Evolutionary conservation across 2,329 filamentous ascomycete species (phyloP).

Genomic region (Waltergamsia citrina): DNA sequence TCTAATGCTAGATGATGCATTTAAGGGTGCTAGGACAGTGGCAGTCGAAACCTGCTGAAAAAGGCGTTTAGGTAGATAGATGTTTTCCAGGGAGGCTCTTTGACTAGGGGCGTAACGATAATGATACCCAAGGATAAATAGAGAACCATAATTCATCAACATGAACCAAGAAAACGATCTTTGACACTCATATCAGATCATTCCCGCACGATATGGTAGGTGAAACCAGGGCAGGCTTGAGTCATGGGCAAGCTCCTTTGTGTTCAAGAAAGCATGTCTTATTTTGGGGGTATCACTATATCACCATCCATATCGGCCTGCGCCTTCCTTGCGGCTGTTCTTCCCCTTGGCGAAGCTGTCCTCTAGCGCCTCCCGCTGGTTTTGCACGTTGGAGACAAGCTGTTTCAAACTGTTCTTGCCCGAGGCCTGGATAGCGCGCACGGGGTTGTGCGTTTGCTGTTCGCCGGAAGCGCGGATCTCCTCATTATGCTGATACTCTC

Average conservation of each 20-base stretch:
- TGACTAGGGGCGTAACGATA: too few species aligned
- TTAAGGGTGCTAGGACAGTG: constrained; percentile 32
- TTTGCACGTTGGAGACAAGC: constrained; percentile 73
- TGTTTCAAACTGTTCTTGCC: constrained; percentile 80
- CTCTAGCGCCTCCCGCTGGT: constrained; percentile 78
- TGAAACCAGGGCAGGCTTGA: too few species aligned
- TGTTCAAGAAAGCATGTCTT: too few species aligned
- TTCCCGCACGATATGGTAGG: too few species aligned
- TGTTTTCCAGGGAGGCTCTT: too few species aligned
- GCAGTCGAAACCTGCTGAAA: constrained; percentile 41
- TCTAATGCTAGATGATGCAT: constrained; percentile 40
- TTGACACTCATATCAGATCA: too few species aligned
- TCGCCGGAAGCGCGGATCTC: constrained; percentile 60
- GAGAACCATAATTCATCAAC: too few species aligned
- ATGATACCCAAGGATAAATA: too few species aligned
- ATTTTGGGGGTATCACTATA: background rate
- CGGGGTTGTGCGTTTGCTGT: constrained; percentile 67
- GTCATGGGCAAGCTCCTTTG: too few species aligned
- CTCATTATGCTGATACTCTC: constrained; percentile 82
- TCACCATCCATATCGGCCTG: constrained; percentile 74
- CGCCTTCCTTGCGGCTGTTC: constrained; percentile 73
- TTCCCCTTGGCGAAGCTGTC: constrained; percentile 81
- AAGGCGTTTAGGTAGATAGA: too few species aligned
- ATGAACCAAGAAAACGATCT: too few species aligned
- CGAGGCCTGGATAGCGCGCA: constrained; percentile 69